Evolutionary conservation across 106 monocot genomes (phyloP).

Genomic region (Dendrobium chrysotoxum): DNA sequence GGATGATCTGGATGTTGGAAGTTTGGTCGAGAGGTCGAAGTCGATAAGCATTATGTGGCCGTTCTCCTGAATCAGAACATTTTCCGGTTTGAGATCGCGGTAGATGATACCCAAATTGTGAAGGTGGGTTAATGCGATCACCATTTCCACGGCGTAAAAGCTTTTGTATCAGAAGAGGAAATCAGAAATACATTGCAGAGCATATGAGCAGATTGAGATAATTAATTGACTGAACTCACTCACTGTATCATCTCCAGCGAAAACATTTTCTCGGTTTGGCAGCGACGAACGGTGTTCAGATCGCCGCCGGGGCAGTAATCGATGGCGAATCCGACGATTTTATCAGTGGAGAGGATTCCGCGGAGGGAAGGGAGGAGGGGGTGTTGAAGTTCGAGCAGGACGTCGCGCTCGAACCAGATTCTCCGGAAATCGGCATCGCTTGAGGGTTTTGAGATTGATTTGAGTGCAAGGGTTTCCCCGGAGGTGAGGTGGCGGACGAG

Average conservation of each 20-base stretch:
- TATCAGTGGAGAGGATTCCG: slow-evolving; percentile 69
- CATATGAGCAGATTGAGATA: neutral
- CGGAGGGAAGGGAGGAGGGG: slow-evolving; percentile 76
- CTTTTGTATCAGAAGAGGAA: slow-evolving; percentile 16
- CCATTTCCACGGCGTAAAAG: slow-evolving; percentile 89
- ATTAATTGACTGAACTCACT: neutral
- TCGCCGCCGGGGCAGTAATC: slow-evolving; percentile 69
- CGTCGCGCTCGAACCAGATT: slow-evolving; percentile 81
- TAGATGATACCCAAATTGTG: slow-evolving; percentile 68
- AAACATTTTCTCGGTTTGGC: slow-evolving; percentile 72
- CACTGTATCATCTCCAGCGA: slow-evolving; percentile 67
- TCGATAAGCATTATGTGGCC: slow-evolving; percentile 95
- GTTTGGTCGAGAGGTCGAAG: slow-evolving; percentile 82
- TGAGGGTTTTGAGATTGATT: slow-evolving; percentile 45
- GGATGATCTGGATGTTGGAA: slow-evolving; percentile 4
- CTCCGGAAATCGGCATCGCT: slow-evolving; percentile 37
- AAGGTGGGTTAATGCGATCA: slow-evolving; percentile 68
- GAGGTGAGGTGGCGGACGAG: slow-evolving; percentile 21
- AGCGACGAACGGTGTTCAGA: slow-evolving; percentile 35
- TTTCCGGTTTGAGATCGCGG: slow-evolving; percentile 91
- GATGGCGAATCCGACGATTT: slow-evolving; percentile 72
- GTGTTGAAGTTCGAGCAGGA: slow-evolving; percentile 44
- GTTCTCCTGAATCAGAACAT: slow-evolving; percentile 71
- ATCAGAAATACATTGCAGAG: neutral
- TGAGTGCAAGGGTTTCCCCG: slow-evolving; percentile 35